Conservation (phyloP, 73 alveolate genomes). For the Tetrahymena thermophila region DNA sequence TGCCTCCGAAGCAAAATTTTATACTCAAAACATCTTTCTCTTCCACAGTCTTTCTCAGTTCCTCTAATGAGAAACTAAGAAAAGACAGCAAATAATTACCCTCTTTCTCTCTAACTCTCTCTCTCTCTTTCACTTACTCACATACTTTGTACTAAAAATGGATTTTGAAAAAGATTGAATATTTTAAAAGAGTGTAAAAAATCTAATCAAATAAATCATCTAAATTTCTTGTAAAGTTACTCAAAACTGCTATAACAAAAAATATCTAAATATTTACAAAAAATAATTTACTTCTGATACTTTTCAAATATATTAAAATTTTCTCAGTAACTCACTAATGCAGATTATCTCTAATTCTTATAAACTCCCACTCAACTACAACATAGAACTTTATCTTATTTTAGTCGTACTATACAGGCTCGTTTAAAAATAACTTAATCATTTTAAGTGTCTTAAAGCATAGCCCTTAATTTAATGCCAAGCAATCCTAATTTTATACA, state of each 20-base stretch:
- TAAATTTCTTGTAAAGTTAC: background rate
- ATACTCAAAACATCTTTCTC: background rate
- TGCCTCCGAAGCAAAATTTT: background rate
- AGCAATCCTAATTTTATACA: background rate
- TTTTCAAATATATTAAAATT: background rate
- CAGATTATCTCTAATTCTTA: background rate
- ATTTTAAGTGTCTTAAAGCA: background rate
- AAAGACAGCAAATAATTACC: too few species aligned
- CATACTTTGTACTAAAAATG: background rate
- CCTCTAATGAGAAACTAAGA: background rate
- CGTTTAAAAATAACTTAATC: background rate
- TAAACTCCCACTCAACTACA: background rate
- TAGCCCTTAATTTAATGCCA: background rate
- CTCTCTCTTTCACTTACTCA: too few species aligned
- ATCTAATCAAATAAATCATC: background rate
- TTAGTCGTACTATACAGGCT: too few species aligned
- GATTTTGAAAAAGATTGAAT: background rate
- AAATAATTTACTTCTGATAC: background rate
- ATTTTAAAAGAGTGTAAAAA: too few species aligned
- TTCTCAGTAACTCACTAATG: background rate
- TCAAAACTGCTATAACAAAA: too few species aligned
- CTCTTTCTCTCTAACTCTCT: background rate
- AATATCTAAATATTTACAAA: background rate
- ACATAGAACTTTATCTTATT: background rate
- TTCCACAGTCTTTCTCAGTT: background rate